Percentiles rank a stretch among this genome's conserved stretches.
phyloP scores from a whole-genome alignment of 139 green algal genomes.

The Yamagishiella unicocca region DNA sequence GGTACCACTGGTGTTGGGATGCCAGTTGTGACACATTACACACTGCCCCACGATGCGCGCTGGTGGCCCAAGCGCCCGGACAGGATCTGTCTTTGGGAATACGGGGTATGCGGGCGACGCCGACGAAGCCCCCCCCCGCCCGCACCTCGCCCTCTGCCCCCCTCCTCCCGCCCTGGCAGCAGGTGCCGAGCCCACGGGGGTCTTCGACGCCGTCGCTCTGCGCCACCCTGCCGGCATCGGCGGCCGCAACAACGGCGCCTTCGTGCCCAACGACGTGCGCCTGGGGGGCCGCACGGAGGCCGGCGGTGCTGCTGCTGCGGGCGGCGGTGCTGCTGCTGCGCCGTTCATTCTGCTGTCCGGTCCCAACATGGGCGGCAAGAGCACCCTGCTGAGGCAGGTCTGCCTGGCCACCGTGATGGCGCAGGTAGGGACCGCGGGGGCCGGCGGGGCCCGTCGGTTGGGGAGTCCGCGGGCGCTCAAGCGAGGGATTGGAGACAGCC shows the following conservation, averaged over 20 bases:
- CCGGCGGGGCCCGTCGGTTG: too few relatives aligned
- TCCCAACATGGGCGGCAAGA: constrained; percentile 99
- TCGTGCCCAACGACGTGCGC: constrained; percentile 96
- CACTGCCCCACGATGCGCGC: too few relatives aligned
- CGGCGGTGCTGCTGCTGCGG: background rate
- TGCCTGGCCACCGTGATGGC: constrained; percentile 92
- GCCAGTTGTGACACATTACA: too few relatives aligned
- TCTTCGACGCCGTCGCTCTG: constrained; percentile 75
- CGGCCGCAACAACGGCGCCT: constrained; percentile 66
- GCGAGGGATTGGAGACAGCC: too few relatives aligned
- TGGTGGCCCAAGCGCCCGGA: too few relatives aligned
- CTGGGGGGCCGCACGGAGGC: constrained; percentile 69
- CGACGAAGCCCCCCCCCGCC: too few relatives aligned
- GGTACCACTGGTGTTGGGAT: too few relatives aligned
- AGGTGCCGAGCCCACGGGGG: background rate
- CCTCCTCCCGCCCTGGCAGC: background rate
- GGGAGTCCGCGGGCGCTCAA: too few relatives aligned
- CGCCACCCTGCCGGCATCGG: constrained; percentile 80
- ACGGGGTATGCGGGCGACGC: too few relatives aligned
- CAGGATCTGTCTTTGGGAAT: too few relatives aligned
- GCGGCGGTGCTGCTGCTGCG: background rate
- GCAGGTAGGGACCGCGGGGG: constrained; percentile 68
- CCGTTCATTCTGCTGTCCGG: constrained; percentile 88
- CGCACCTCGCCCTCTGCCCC: background rate
- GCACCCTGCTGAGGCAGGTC: constrained; percentile 92